These are phyloP conservation scores for Phytopythium mirpurense DNA, from an alignment of 352 stramenopile genomes.

Conservation along the genomic window DNA sequence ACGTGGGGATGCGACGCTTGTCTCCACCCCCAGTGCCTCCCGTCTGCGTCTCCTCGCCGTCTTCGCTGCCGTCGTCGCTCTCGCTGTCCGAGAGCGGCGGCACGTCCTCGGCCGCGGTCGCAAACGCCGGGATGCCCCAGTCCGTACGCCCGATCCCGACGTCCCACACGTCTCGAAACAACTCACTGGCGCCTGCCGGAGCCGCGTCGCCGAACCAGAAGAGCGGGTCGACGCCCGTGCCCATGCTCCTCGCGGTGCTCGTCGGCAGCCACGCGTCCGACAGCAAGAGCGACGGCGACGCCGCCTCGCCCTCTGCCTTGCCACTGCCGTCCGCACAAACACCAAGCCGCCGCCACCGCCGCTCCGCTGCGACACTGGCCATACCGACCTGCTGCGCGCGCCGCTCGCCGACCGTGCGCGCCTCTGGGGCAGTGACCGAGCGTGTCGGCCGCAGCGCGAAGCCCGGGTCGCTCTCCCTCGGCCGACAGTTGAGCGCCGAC, in stretches of 20 bases:
- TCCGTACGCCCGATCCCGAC: slow-evolving; percentile 11
- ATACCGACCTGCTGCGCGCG: slow-evolving; percentile 36
- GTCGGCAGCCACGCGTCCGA: slow-evolving; percentile 18
- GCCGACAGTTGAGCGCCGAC: neutral
- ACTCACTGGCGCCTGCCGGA: neutral
- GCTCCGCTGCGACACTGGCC: slow-evolving; percentile 24
- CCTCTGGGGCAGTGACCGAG: slow-evolving; percentile 35
- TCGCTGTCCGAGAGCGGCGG: slow-evolving; percentile 69
- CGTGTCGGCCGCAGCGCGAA: slow-evolving; percentile 44
- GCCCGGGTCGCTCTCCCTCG: slow-evolving; percentile 43
- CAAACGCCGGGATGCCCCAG: slow-evolving; percentile 27
- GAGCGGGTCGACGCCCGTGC: slow-evolving; percentile 5
- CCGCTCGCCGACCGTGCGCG: slow-evolving; percentile 24
- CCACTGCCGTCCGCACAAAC: too few species aligned
- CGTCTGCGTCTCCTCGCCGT: neutral
- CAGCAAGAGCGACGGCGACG: slow-evolving; percentile 9
- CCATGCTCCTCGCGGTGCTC: slow-evolving; percentile 12
- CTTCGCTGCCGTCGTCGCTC: slow-evolving; percentile 66
- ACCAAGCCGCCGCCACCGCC: neutral
- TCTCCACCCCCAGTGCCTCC: neutral
- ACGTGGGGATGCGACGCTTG: slow-evolving; percentile 12
- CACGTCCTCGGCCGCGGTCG: slow-evolving; percentile 30
- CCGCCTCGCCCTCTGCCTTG: slow-evolving; percentile 1
- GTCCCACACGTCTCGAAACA: slow-evolving; percentile 46
- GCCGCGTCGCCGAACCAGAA: neutral